phyloP scores from a whole-genome alignment of 441 rosid species.

The Flueggea neowawraea region DNA sequence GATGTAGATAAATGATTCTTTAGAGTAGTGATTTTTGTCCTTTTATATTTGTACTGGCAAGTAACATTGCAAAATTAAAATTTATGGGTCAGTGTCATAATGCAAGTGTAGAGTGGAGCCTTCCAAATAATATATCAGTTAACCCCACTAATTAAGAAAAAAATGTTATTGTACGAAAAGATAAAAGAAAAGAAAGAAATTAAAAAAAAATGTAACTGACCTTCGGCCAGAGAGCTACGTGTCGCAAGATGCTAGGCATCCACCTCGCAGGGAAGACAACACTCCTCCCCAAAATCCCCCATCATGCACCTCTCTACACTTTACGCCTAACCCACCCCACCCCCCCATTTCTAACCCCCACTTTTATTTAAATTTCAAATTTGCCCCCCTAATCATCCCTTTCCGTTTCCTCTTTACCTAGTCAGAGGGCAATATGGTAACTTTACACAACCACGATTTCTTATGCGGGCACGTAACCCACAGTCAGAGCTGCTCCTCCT shows the following conservation, averaged over 20 bases:
- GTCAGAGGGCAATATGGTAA: constrained; percentile 24
- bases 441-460: constrained; percentile 8
- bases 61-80: constrained; percentile 7
- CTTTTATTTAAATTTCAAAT: constrained; percentile 14
- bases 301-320: too few relatives aligned
- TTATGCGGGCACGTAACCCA: background rate
- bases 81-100: constrained; percentile 12
- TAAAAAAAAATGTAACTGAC: too few relatives aligned
- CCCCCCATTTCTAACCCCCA: constrained; percentile 1
- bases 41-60: constrained; percentile 1
- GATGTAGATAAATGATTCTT: background rate
- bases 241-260: too few relatives aligned
- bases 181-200: too few relatives aligned
- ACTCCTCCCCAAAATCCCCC: too few relatives aligned
- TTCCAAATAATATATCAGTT: constrained; percentile 8
- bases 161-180: too few relatives aligned
- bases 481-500: background rate
- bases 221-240: too few relatives aligned
- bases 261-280: too few relatives aligned
- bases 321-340: background rate
- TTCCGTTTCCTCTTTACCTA: constrained; percentile 5
- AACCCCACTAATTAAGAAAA: background rate
- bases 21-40: constrained; percentile 5
- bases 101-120: constrained; percentile 12
- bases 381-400: constrained; percentile 10